Conservation (phyloP, 345 rosid genomes). For the Eucalyptus rudis region DNA sequence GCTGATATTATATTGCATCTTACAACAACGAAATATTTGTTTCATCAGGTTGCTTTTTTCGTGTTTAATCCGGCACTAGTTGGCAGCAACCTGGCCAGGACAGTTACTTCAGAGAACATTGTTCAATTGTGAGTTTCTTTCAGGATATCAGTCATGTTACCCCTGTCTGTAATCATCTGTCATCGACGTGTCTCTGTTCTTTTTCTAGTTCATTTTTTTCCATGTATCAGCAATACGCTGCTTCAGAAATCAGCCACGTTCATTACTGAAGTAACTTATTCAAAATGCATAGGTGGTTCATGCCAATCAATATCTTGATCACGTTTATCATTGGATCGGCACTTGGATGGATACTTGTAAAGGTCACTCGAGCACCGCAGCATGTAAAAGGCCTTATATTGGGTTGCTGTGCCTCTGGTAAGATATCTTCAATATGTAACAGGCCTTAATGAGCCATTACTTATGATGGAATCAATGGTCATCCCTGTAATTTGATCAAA, state of each 20-base stretch:
- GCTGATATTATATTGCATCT: not conserved
- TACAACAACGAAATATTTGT: not conserved
- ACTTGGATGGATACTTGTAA: conserved; percentile 33
- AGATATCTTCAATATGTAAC: not conserved
- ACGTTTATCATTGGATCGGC: conserved; percentile 26
- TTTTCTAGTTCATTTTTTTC: not conserved
- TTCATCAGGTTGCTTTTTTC: conserved; percentile 15
- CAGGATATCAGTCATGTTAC: not conserved
- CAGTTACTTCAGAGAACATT: conserved; percentile 21
- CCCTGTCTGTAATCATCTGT: not conserved
- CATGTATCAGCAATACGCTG: not conserved
- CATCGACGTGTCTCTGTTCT: not conserved
- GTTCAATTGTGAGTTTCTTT: conserved; percentile 18
- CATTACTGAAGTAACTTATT: not conserved
- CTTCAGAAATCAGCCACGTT: not conserved
- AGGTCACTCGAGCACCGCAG: conserved; percentile 21
- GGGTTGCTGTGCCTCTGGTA: conserved; percentile 47
- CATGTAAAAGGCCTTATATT: conserved; percentile 33
- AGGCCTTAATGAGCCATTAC: not conserved
- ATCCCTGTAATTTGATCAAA: not conserved
- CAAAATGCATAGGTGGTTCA: conserved; percentile 32
- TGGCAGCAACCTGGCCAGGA: conserved; percentile 18
- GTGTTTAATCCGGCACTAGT: conserved; percentile 36
- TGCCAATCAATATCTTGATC: conserved; percentile 35
- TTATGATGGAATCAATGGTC: not conserved